A percentile compares a stretch with the other conserved stretches of the same genome.
Evolutionary conservation across 352 stramenopile species (phyloP).

Genomic region (Thraustochytrium sp.): DNA sequence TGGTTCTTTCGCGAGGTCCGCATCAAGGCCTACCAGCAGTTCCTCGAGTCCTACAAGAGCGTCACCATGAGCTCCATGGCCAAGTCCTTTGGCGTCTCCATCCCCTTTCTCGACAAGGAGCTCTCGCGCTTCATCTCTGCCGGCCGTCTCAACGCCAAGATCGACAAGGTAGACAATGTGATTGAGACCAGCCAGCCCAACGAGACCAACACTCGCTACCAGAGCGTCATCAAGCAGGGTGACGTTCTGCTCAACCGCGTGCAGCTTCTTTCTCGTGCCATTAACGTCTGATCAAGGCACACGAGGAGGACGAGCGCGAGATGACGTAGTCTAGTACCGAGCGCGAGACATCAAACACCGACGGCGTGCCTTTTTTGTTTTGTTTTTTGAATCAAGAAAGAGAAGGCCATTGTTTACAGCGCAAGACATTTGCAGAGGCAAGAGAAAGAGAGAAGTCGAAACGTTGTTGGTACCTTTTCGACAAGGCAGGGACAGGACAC

Average conservation of each 20-base stretch:
- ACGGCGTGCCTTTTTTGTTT: no score
- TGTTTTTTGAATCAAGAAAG: no score
- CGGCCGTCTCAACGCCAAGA: slow-evolving; percentile 93
- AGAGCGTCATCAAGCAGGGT: slow-evolving; percentile 96
- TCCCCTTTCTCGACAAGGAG: slow-evolving; percentile 90
- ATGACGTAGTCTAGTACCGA: no score
- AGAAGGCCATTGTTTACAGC: no score
- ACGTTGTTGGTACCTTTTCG: no score
- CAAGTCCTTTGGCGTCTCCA: slow-evolving; percentile 85
- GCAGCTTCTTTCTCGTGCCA: slow-evolving; percentile 88
- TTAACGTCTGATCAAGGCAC: slow-evolving; percentile 9
- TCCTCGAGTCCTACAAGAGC: slow-evolving; percentile 93
- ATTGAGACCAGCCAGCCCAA: slow-evolving; percentile 97
- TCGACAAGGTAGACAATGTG: slow-evolving; percentile 95
- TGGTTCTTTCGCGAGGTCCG: slow-evolving; percentile 94
- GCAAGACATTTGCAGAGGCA: no score
- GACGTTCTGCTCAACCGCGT: slow-evolving; percentile 97
- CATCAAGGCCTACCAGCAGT: slow-evolving; percentile 94
- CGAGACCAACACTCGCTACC: slow-evolving; percentile 97
- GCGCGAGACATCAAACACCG: no score
- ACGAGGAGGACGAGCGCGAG: background rate
- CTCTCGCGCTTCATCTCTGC: slow-evolving; percentile 95
- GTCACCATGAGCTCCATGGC: slow-evolving; percentile 95
- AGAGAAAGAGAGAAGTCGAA: no score
- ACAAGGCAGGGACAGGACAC: no score